Conservation (phyloP, 345 rosid genomes). For the Hevea brasiliensis region DNA sequence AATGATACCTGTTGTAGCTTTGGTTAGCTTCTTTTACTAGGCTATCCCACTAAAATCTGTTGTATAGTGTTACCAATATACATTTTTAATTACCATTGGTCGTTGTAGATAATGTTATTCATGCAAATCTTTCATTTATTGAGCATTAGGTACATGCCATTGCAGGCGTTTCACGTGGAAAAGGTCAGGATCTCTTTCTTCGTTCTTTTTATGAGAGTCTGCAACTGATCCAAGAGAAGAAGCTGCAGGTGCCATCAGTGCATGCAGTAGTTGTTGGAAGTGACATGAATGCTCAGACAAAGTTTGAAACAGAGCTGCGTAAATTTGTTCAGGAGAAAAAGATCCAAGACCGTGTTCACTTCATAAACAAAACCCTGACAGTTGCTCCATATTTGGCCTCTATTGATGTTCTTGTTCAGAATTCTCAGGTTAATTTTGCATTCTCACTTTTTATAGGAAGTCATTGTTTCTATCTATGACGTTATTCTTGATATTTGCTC, state of each 20-base stretch:
- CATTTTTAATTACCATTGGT: background rate
- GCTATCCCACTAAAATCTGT: background rate
- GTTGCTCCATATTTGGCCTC: slow-evolving; percentile 39
- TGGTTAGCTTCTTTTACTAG: slow-evolving; percentile 1
- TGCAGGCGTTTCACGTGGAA: slow-evolving; percentile 38
- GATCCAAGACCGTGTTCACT: slow-evolving; percentile 33
- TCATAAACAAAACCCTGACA: slow-evolving; percentile 33
- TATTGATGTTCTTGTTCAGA: slow-evolving; percentile 39
- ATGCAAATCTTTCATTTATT: background rate
- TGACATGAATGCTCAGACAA: slow-evolving; percentile 35
- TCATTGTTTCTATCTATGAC: background rate
- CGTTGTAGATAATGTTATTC: background rate
- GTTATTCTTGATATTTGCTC: background rate
- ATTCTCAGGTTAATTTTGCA: slow-evolving; percentile 30
- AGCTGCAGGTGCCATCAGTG: slow-evolving; percentile 28
- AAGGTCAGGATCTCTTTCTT: slow-evolving; percentile 34
- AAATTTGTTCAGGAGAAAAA: slow-evolving; percentile 25
- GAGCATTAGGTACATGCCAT: background rate
- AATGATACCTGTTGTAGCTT: background rate
- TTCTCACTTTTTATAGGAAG: background rate
- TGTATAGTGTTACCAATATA: background rate
- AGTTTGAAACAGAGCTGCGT: slow-evolving; percentile 36
- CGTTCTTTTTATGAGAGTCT: slow-evolving; percentile 32
- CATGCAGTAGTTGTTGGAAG: slow-evolving; percentile 38
- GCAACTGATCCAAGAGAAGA: slow-evolving; percentile 27